These are phyloP conservation scores for Annulohypoxylon stygium DNA, from an alignment of 495 filamentous ascomycete species.

Conservation along the genomic window DNA sequence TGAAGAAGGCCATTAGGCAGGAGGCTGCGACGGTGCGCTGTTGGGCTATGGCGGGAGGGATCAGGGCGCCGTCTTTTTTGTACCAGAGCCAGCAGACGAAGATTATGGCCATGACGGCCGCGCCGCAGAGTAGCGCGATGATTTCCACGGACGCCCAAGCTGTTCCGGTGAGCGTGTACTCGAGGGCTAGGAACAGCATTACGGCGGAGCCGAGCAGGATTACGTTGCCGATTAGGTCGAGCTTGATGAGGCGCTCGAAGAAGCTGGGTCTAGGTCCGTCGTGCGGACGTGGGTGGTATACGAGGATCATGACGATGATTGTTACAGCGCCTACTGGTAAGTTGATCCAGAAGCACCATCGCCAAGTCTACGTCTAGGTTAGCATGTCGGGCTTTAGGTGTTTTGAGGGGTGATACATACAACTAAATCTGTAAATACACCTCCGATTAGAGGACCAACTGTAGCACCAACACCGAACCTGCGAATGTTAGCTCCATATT, in stretches of 20 bases:
- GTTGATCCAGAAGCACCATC: slow-evolving; percentile 85
- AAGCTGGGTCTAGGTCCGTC: slow-evolving; percentile 21
- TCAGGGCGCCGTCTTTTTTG: slow-evolving; percentile 69
- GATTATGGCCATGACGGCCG: slow-evolving; percentile 54
- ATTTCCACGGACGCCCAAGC: slow-evolving; percentile 70
- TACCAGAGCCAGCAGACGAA: slow-evolving; percentile 69
- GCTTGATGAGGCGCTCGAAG: slow-evolving; percentile 54
- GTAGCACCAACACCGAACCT: slow-evolving; percentile 61
- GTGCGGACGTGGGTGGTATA: slow-evolving; percentile 64
- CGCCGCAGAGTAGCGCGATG: slow-evolving; percentile 68
- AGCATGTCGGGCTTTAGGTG: background rate
- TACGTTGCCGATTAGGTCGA: slow-evolving; percentile 74
- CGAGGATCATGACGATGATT: slow-evolving; percentile 68
- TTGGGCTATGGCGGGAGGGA: slow-evolving; percentile 74
- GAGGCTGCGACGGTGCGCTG: slow-evolving; percentile 72
- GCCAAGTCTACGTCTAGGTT: slow-evolving; percentile 62
- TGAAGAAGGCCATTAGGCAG: slow-evolving; percentile 64
- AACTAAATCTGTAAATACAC: slow-evolving; percentile 66
- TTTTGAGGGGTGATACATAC: slow-evolving; percentile 22
- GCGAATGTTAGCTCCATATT: too few species aligned
- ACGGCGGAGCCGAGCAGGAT: slow-evolving; percentile 73
- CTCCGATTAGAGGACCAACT: slow-evolving; percentile 73
- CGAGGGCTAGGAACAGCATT: slow-evolving; percentile 75
- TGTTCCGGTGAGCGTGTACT: slow-evolving; percentile 76
- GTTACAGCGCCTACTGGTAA: slow-evolving; percentile 77